A percentile compares a stretch with the other conserved stretches of the same genome.
phyloP scores from a whole-genome alignment of 176 grass and related monocot species.

The Eleusine coracana region DNA sequence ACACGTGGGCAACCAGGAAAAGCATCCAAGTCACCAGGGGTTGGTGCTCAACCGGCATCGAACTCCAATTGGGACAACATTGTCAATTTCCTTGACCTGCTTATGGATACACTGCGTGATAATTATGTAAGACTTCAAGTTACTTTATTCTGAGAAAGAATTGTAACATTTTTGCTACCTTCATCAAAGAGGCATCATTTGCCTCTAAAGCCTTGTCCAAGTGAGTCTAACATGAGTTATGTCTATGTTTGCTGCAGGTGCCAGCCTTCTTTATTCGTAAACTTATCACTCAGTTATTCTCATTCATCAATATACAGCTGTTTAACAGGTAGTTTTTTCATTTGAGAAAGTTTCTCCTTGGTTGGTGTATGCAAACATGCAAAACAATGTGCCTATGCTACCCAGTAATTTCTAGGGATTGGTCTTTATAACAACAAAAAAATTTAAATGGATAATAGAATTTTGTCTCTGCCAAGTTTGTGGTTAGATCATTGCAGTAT shows the following conservation, averaged over 20 bases:
- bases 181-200: conserved; percentile 7
- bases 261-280: conserved; percentile 96
- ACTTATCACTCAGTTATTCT: conserved; percentile 92
- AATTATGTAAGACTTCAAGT: conserved; percentile 69
- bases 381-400: conserved; percentile 2
- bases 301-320: conserved; percentile 97
- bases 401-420: conserved; percentile 14
- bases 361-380: neutral
- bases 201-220: conserved; percentile 19
- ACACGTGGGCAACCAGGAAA: conserved; percentile 67
- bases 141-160: conserved; percentile 16
- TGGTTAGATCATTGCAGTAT: conserved; percentile 14
- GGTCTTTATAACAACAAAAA: neutral
- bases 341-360: conserved; percentile 23
- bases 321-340: conserved; percentile 82
- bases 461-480: conserved; percentile 6
- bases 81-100: conserved; percentile 83
- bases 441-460: neutral
- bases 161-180: conserved; percentile 21
- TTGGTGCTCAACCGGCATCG: conserved; percentile 51
- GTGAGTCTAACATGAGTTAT: conserved; percentile 20
- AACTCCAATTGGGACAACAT: conserved; percentile 87
- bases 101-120: conserved; percentile 70
- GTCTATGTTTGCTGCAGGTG: conserved; percentile 64
- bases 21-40: conserved; percentile 67